Conservation (phyloP, 306 rosid genomes). For the Cajanus cajan region DNA sequence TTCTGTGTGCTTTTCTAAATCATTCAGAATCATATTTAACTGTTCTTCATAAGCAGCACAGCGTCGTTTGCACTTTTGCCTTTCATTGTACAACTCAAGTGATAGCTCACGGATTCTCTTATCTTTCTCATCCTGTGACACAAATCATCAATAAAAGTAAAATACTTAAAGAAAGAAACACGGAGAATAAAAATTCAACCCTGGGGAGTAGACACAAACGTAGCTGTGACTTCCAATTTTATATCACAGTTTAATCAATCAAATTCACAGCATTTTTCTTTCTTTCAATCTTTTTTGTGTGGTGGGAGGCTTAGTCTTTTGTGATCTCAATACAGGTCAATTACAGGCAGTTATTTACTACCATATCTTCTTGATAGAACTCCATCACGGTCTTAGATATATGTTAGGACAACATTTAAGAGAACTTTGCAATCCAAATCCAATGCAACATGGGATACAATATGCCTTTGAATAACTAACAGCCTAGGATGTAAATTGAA, state of each 20-base stretch:
- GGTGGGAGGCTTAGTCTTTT: background rate
- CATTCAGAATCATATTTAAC: conserved; percentile 50
- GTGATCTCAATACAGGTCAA: background rate
- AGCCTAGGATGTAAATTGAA: background rate
- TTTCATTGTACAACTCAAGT: conserved; percentile 62
- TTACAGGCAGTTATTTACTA: background rate
- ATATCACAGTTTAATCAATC: background rate
- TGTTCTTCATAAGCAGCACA: conserved; percentile 77
- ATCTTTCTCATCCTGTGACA: conserved; percentile 68
- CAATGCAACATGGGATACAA: background rate
- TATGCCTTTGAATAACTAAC: background rate
- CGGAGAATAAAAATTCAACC: conserved; percentile 4
- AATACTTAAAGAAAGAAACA: conserved; percentile 11
- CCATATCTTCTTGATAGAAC: background rate
- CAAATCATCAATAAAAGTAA: conserved; percentile 4
- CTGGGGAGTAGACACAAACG: background rate
- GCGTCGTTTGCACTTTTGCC: conserved; percentile 62
- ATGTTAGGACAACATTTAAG: background rate
- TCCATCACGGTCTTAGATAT: background rate
- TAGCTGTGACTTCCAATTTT: background rate
- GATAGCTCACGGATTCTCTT: conserved; percentile 70
- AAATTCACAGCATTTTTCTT: background rate
- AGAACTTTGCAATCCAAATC: background rate
- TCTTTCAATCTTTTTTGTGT: background rate
- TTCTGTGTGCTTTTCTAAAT: conserved; percentile 64